Evolutionary conservation across 352 stramenopile genomes (phyloP).

Genomic region (Hyaloperonospora brassicae): DNA sequence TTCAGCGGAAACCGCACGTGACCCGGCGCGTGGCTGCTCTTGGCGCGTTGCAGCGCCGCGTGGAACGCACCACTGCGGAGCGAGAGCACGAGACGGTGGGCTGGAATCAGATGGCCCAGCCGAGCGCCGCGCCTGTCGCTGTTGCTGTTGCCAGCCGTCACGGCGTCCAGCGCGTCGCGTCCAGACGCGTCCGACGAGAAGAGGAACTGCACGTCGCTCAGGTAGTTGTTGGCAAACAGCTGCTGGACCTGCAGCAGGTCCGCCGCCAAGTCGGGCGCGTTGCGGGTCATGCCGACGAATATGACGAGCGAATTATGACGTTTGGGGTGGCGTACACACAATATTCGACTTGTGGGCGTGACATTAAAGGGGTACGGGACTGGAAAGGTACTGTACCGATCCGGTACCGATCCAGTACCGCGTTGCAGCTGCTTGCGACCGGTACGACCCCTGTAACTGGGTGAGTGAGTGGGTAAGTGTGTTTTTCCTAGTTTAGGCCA

Average conservation of each 20-base stretch:
- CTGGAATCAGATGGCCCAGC: constrained; percentile 48
- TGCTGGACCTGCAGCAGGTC: constrained; percentile 49
- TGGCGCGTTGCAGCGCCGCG: constrained; percentile 46
- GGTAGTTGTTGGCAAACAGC: constrained; percentile 60
- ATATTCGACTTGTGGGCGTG: no score
- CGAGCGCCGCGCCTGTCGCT: constrained; percentile 7
- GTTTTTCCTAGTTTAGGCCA: no score
- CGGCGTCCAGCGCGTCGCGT: neutral
- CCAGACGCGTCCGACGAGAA: constrained; percentile 38
- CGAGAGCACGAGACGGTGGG: constrained; percentile 65
- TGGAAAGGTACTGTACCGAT: no score
- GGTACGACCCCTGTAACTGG: no score
- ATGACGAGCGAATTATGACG: neutral
- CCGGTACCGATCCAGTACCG: no score
- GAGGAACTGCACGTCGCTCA: constrained; percentile 76
- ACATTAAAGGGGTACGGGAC: no score
- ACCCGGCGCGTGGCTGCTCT: constrained; percentile 55
- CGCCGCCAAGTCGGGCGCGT: constrained; percentile 26
- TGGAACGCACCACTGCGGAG: constrained; percentile 71
- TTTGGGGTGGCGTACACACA: no score
- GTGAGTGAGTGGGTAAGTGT: no score
- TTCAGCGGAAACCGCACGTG: constrained; percentile 75
- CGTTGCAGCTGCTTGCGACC: no score
- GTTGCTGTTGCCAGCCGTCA: neutral
- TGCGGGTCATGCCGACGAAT: neutral